Evolutionary conservation across 2,329 filamentous ascomycete genomes (phyloP), one percentile per base, ranked within the genome.

Genomic region (Chaetomium sp.): DNA sequence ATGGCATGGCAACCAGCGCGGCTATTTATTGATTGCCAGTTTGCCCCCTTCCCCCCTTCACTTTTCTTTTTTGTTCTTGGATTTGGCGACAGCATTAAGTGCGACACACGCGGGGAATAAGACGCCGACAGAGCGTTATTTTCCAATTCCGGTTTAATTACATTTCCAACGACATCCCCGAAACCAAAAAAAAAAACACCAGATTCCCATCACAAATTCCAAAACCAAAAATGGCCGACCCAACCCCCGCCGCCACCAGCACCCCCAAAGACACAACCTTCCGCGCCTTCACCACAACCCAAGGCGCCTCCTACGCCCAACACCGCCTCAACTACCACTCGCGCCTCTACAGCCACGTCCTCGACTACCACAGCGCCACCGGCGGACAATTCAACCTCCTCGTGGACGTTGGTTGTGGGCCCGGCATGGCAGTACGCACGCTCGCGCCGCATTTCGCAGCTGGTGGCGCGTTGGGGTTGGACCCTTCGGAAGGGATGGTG

Each of bases 281-380:
- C 40, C 40, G 40, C 40, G 14, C 40, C 40, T 42, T 42, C 40
- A 11, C 40, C 6, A 42, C 7, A 10, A 38, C 33, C n/a, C 33
- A 51, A 32, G 34, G 49, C 12, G 42, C 38, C 2, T 43, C 35
- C 52, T 7, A 49, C 53, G 35, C 53, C 50, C 4, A 35, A 2
- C 32, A 43, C 49, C 49, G 49, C 3, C 49, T n/a, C 32, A 34
- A 51, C 38, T 51, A 51, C 40, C 49, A 51, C 38, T 38, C 49
- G 3, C 40, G 40, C 6, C 49, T 51, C 61, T 66, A 34, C 53
- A 7, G 12, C 43, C 10, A 27, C 11, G 10, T 47, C 6, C 36
- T 48, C 9, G 32, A 33, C 49, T 19, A 51, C 40, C 49, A 51
- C 40, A n/a, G 27, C 8, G 35, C 49, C 40, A 51, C 38, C 32